Conservation (phyloP, 495 filamentous ascomycete genomes). For the Venustampulla echinocandica region DNA sequence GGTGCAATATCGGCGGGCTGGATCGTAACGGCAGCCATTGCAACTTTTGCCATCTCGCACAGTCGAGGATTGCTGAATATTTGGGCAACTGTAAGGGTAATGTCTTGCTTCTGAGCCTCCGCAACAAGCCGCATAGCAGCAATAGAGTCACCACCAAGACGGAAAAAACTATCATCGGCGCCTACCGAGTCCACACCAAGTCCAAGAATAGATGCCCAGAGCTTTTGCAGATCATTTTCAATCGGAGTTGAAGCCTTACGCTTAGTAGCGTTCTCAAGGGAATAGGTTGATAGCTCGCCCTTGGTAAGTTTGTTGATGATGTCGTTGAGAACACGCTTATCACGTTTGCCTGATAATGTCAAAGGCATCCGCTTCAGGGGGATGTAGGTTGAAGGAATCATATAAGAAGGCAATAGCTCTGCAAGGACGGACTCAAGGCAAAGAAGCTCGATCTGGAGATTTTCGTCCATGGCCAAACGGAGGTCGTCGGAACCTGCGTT, state of each 20-base stretch:
- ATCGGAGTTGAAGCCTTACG: not conserved
- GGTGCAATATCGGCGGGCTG: not conserved
- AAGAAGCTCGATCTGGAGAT: not conserved
- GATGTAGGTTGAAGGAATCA: constrained; percentile 16
- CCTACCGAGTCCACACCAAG: constrained; percentile 32
- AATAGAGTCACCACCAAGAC: constrained; percentile 60
- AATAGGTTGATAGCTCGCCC: too few relatives aligned
- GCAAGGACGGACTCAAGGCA: not conserved
- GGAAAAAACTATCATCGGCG: constrained; percentile 51
- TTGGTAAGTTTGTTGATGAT: too few relatives aligned
- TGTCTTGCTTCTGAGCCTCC: constrained; percentile 39
- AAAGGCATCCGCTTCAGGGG: constrained; percentile 24
- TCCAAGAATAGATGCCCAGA: not conserved
- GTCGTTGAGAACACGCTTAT: too few relatives aligned
- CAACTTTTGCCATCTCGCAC: constrained; percentile 1
- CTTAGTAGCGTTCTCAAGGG: too few relatives aligned
- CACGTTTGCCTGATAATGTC: too few relatives aligned
- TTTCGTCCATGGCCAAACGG: not conserved
- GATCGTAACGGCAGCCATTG: not conserved
- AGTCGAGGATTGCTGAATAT: constrained; percentile 30
- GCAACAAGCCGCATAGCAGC: constrained; percentile 61
- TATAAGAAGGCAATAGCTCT: constrained; percentile 12
- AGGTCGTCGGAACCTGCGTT: not conserved
- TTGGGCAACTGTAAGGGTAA: constrained; percentile 46
- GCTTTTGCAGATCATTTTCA: not conserved